Evolutionary conservation across 768 basidiomycete species (phyloP).

Genomic region (Hygrophorus pudorinus): DNA sequence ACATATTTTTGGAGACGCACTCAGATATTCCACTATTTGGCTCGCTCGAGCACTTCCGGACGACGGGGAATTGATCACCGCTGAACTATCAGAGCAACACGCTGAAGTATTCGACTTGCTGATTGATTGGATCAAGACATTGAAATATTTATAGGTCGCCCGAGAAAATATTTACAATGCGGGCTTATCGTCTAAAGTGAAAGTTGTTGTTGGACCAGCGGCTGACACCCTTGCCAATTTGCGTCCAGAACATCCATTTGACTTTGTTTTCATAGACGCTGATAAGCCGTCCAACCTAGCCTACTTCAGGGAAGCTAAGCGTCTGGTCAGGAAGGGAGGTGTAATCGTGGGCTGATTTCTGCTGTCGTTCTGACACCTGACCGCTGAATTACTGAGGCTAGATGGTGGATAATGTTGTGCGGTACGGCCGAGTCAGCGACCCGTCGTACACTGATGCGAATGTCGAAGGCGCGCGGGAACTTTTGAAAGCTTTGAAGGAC

Average conservation of each 20-base stretch:
- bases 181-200: conserved; percentile 37
- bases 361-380: neutral
- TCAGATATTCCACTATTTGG: conserved; percentile 35
- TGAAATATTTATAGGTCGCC: conserved; percentile 29
- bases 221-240: conserved; percentile 38
- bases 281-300: conserved; percentile 47
- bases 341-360: conserved; percentile 39
- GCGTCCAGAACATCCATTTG: conserved; percentile 41
- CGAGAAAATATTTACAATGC: conserved; percentile 45
- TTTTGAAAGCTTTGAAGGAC: conserved; percentile 35
- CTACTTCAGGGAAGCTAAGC: conserved; percentile 53
- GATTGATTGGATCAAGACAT: too few species aligned
- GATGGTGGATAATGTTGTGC: conserved; percentile 58
- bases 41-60: conserved; percentile 37
- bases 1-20: too few species aligned
- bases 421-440: conserved; percentile 36
- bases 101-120: conserved; percentile 40
- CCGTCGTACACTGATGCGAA: conserved; percentile 21
- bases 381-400: conserved; percentile 12
- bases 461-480: conserved; percentile 36
- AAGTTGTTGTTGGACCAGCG: conserved; percentile 43
- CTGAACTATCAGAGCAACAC: conserved; percentile 36
- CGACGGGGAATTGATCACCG: conserved; percentile 37
- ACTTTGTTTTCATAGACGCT: conserved; percentile 65
- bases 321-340: conserved; percentile 48